Percentiles rank a stretch among this genome's conserved stretches.
Evolutionary conservation across 768 basidiomycete genomes (phyloP).

Genomic region (Mycena venus): DNA sequence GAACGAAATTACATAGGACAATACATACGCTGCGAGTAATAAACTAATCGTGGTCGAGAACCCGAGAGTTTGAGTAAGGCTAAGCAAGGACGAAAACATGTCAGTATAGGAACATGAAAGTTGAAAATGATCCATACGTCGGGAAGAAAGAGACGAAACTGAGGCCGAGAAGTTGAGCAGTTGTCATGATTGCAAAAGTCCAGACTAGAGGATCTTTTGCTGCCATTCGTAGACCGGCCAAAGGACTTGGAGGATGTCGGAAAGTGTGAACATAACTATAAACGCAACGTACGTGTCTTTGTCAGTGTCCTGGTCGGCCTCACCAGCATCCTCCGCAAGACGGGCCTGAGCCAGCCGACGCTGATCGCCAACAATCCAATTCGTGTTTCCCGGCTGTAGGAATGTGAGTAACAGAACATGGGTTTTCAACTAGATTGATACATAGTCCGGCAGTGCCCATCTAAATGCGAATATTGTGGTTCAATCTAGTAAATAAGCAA

Average conservation of each 20-base stretch:
- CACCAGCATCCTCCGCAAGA: slow-evolving; percentile 76
- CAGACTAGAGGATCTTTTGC: slow-evolving; percentile 67
- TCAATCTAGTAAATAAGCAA: not conserved
- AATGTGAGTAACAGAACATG: not conserved
- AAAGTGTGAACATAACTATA: not conserved
- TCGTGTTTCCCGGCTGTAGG: slow-evolving; percentile 69
- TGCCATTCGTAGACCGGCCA: slow-evolving; percentile 66
- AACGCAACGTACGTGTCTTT: slow-evolving; percentile 64
- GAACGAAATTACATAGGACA: not conserved
- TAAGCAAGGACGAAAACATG: not conserved
- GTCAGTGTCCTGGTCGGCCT: slow-evolving; percentile 70
- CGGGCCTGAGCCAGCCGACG: slow-evolving; percentile 72
- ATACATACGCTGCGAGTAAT: slow-evolving; percentile 68
- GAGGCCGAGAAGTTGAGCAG: slow-evolving; percentile 64
- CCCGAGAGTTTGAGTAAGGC: slow-evolving; percentile 71
- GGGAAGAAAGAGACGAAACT: slow-evolving; percentile 71
- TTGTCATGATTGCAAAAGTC: slow-evolving; percentile 68
- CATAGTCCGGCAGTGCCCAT: slow-evolving; percentile 72
- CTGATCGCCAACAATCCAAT: slow-evolving; percentile 66
- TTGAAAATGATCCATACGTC: not conserved
- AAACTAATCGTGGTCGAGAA: slow-evolving; percentile 71
- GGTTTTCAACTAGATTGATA: slow-evolving; percentile 40
- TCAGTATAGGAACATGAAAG: not conserved
- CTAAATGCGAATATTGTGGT: slow-evolving; percentile 44
- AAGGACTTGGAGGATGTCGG: slow-evolving; percentile 48